A percentile compares a stretch with the other conserved stretches of the same genome.
Evolutionary conservation across 331 rosid species (phyloP).

Genomic region (Telfairia occidentalis): DNA sequence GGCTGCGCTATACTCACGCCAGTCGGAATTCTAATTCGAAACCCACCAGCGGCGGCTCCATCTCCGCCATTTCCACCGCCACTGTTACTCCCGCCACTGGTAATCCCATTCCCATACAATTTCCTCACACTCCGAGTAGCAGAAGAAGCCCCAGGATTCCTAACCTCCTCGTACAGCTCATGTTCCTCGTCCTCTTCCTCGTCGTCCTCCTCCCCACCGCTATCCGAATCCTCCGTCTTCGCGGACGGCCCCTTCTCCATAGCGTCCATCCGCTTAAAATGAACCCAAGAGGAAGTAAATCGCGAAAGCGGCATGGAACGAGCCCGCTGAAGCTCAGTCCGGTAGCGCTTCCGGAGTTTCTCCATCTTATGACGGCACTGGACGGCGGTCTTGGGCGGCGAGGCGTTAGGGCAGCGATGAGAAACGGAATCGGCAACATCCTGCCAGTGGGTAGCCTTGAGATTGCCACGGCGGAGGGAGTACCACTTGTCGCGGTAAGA

Average conservation of each 20-base stretch:
- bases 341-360: conserved; percentile 77
- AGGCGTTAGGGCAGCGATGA: conserved; percentile 42
- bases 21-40: conserved; percentile 61
- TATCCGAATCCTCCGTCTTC: conserved; percentile 39
- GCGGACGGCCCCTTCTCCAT: conserved; percentile 73
- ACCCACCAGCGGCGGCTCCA: conserved; percentile 28
- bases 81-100: conserved; percentile 7
- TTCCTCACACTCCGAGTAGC: conserved; percentile 42
- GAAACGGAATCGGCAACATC: conserved; percentile 80
- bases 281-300: conserved; percentile 68
- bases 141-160: conserved; percentile 28
- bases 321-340: conserved; percentile 77
- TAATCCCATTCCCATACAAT: conserved; percentile 43
- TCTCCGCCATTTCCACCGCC: conserved; percentile 12
- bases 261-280: conserved; percentile 76
- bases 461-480: conserved; percentile 81
- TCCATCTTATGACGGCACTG: conserved; percentile 99
- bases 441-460: conserved; percentile 89
- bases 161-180: conserved; percentile 53
- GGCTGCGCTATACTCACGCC: conserved; percentile 69
- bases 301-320: conserved; percentile 50
- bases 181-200: conserved; percentile 43
- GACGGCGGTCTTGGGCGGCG: conserved; percentile 77
- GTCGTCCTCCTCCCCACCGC: conserved; percentile 26
- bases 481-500: conserved; percentile 90